These are phyloP conservation scores for Primulina eburnea DNA, from an alignment of 257 asterid species.

Conservation along the genomic window DNA sequence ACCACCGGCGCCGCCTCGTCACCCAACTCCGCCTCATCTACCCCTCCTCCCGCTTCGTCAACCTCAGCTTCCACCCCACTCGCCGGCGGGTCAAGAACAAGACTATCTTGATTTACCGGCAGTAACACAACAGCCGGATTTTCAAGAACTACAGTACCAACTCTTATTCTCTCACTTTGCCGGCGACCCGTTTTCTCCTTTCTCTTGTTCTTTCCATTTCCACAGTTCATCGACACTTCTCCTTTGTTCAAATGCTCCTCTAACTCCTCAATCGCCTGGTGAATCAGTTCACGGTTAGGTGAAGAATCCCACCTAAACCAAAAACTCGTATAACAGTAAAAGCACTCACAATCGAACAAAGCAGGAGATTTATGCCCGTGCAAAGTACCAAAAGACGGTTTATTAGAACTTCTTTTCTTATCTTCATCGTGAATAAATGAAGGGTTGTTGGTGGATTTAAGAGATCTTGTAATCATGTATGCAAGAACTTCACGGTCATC, in stretches of 20 bases:
- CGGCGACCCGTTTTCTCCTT: slow-evolving; percentile 51
- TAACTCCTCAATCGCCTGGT: slow-evolving; percentile 72
- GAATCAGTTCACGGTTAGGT: slow-evolving; percentile 69
- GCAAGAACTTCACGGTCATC: slow-evolving; percentile 66
- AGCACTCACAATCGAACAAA: slow-evolving; percentile 64
- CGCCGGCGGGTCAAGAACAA: not conserved
- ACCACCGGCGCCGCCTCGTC: slow-evolving; percentile 20
- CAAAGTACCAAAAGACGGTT: not conserved
- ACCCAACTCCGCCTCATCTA: slow-evolving; percentile 6
- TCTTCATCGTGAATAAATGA: slow-evolving; percentile 27
- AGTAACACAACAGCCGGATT: slow-evolving; percentile 3
- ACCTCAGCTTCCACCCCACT: not conserved
- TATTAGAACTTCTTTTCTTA: slow-evolving; percentile 30
- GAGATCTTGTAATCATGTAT: slow-evolving; percentile 68
- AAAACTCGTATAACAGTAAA: slow-evolving; percentile 64
- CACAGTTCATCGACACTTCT: slow-evolving; percentile 22
- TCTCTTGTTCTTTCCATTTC: slow-evolving; percentile 28
- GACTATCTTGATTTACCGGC: slow-evolving; percentile 19
- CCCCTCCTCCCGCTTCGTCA: slow-evolving; percentile 4
- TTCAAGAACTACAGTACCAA: slow-evolving; percentile 14
- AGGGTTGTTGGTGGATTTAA: slow-evolving; percentile 39
- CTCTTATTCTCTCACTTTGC: slow-evolving; percentile 18
- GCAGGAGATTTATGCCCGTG: slow-evolving; percentile 38
- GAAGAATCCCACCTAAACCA: slow-evolving; percentile 83
- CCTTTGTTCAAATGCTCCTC: slow-evolving; percentile 58